Evolutionary conservation across 225 moss, liverwort and hornwort genomes (phyloP).

Genomic region (Ulota crispa): DNA sequence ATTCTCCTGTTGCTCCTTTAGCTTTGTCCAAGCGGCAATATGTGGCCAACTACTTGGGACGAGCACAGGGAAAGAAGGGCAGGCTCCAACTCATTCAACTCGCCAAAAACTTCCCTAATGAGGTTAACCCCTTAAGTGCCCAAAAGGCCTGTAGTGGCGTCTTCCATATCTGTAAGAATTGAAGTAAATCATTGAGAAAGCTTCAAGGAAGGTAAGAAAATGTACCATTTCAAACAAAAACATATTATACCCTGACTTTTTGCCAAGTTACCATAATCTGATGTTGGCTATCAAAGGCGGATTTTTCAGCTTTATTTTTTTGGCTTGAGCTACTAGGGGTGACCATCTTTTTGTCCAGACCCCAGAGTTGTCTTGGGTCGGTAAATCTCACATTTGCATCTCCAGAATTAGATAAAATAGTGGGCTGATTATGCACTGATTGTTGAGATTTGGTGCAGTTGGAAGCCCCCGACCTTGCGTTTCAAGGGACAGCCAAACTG

Average conservation of each 20-base stretch:
- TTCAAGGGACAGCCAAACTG: slow-evolving; percentile 52
- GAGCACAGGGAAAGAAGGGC: slow-evolving; percentile 69
- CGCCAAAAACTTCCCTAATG: slow-evolving; percentile 57
- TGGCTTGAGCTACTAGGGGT: too few relatives aligned
- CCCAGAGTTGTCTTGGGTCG: background rate
- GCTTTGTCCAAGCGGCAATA: slow-evolving; percentile 44
- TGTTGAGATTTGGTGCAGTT: slow-evolving; percentile 42
- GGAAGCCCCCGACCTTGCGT: slow-evolving; percentile 59
- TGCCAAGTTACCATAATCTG: too few relatives aligned
- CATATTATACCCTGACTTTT: background rate
- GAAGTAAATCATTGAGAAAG: background rate
- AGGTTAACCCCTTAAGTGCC: slow-evolving; percentile 24
- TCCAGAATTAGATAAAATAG: background rate
- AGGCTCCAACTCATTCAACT: slow-evolving; percentile 65
- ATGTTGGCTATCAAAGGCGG: background rate
- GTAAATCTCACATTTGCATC: background rate
- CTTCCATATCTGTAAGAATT: background rate
- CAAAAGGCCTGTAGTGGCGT: background rate
- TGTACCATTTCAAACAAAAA: background rate
- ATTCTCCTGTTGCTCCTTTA: slow-evolving; percentile 29
- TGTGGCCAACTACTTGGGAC: slow-evolving; percentile 67
- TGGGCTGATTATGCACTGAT: background rate
- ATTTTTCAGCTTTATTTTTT: background rate
- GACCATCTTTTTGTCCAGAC: background rate
- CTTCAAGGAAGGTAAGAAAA: background rate